phyloP scores from a whole-genome alignment of 192 early-diverging fungal species.

The Entrophospora sp. region DNA sequence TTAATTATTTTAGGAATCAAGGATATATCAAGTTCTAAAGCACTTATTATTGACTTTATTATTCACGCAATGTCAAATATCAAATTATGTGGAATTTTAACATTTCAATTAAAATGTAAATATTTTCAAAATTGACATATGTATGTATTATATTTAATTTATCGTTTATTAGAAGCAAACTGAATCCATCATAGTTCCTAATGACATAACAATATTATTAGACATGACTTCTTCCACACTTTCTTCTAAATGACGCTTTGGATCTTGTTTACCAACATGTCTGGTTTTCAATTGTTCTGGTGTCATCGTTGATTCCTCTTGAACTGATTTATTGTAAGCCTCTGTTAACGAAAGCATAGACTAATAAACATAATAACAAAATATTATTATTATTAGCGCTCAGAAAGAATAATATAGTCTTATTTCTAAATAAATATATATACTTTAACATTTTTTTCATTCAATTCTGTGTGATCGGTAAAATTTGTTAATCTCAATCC shows the following conservation, averaged over 20 bases:
- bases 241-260: constrained; percentile 94
- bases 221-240: constrained; percentile 89
- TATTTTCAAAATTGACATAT: too few relatives aligned
- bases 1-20: too few relatives aligned
- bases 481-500: constrained; percentile 84
- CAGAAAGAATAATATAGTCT: not conserved
- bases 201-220: constrained; percentile 92
- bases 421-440: not conserved
- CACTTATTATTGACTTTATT: too few relatives aligned
- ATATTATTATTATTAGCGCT: constrained; percentile 7
- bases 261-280: constrained; percentile 99
- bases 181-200: constrained; percentile 85
- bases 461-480: constrained; percentile 67
- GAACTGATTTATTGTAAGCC: constrained; percentile 95
- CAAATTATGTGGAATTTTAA: too few relatives aligned
- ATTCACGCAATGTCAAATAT: too few relatives aligned
- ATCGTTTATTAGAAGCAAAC: constrained; percentile 46
- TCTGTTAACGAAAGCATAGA: constrained; percentile 86
- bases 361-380: constrained; percentile 25
- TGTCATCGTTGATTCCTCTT: constrained; percentile 92
- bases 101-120: too few relatives aligned
- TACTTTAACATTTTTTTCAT: constrained; percentile 82
- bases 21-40: too few relatives aligned
- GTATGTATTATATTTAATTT: too few relatives aligned
- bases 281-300: constrained; percentile 92